These are phyloP conservation scores for Naganishia friedmannii DNA, from an alignment of 768 basidiomycete species.

Conservation along the genomic window DNA sequence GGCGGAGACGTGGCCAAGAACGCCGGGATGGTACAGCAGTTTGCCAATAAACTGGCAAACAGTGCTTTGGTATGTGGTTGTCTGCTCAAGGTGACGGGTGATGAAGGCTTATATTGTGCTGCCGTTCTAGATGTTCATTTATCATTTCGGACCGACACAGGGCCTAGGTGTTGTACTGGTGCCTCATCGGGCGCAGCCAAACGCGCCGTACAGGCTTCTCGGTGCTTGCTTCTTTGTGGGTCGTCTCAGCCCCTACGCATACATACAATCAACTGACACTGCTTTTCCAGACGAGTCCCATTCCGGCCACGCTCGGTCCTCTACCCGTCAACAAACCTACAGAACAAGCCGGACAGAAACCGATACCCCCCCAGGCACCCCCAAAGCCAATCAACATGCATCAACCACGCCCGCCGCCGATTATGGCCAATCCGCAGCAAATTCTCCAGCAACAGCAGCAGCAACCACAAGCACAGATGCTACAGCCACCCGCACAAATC, in stretches of 20 bases:
- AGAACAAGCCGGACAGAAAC: background rate
- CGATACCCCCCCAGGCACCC: background rate
- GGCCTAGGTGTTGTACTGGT: constrained; percentile 22
- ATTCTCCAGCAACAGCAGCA: background rate
- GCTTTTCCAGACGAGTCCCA: constrained; percentile 11
- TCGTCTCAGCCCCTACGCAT: background rate
- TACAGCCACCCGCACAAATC: constrained; percentile 14
- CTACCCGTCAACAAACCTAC: constrained; percentile 7
- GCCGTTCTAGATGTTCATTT: constrained; percentile 29
- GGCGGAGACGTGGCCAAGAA: constrained; percentile 18
- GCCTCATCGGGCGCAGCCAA: constrained; percentile 9
- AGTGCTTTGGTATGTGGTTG: constrained; percentile 13
- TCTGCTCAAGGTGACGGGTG: background rate
- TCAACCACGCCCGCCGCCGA: background rate
- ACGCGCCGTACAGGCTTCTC: constrained; percentile 10
- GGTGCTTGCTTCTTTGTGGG: constrained; percentile 31
- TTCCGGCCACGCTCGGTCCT: constrained; percentile 10
- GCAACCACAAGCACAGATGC: background rate
- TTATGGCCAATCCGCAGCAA: background rate
- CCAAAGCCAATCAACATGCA: background rate
- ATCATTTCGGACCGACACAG: constrained; percentile 11
- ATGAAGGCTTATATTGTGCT: background rate
- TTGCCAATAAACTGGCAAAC: constrained; percentile 29
- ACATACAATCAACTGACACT: background rate
- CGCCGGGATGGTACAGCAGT: background rate